These are phyloP conservation scores for Marasmius oreades DNA, from an alignment of 1,284 basidiomycete genomes.

Conservation along the genomic window DNA sequence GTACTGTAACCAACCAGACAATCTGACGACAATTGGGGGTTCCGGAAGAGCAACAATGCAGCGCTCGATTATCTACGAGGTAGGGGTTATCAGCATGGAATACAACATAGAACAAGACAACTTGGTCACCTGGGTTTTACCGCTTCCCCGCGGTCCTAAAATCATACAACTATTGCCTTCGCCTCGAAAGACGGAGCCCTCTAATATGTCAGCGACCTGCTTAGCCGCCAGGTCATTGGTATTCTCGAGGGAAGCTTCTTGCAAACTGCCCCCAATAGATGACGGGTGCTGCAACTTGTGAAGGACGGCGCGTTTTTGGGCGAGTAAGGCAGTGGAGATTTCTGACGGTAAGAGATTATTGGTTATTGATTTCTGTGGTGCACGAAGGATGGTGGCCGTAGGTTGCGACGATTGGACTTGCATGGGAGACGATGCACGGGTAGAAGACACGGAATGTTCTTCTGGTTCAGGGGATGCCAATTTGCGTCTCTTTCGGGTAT, in stretches of 20 bases:
- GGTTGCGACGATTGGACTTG: background rate
- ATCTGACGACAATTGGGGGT: constrained; percentile 69
- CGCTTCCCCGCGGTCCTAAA: constrained; percentile 78
- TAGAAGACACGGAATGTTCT: background rate
- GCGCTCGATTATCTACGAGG: constrained; percentile 51
- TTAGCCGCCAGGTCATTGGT: constrained; percentile 47
- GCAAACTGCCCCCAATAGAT: constrained; percentile 17
- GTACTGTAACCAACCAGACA: constrained; percentile 83
- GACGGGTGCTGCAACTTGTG: constrained; percentile 37
- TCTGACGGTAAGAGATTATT: constrained; percentile 24
- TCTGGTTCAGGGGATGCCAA: background rate
- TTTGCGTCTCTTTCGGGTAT: background rate
- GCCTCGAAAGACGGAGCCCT: constrained; percentile 70
- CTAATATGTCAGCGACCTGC: constrained; percentile 60
- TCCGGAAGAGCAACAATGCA: constrained; percentile 43
- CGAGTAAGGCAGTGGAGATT: constrained; percentile 39
- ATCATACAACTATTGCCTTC: constrained; percentile 91
- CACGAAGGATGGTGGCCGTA: background rate
- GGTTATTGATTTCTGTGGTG: background rate
- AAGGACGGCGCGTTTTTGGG: constrained; percentile 60
- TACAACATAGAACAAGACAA: too few relatives aligned
- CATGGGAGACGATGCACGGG: background rate
- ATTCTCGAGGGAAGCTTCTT: constrained; percentile 28
- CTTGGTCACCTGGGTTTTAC: constrained; percentile 80
- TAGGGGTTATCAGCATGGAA: too few relatives aligned